Base-by-base conservation (phyloP, 345 rosid species). In the Ricinus communis region DNA sequence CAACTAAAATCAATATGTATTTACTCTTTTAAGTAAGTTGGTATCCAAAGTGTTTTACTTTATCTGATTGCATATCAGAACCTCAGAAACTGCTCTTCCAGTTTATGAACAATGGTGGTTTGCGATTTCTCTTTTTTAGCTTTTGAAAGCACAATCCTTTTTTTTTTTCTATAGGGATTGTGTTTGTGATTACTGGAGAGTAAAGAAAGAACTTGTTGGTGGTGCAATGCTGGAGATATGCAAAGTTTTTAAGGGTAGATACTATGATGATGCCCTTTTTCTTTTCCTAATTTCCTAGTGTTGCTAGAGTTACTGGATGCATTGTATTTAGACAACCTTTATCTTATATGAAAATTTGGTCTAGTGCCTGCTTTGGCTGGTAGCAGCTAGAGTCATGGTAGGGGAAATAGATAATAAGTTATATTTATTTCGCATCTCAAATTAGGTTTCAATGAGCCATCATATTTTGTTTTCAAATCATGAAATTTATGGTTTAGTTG, bases 31-130 rank as follows among this genome's bases (percentile, higher is more conserved):
- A 28, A 28, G 19, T 49, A 6, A 49, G 53, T 58, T 13, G 28
- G 15, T 56, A 45, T 68, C 24, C 55, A 58, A 57, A 40, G 59
- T 65, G 65, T 58, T 40, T 65, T 33, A 56, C 77, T 70, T 70
- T 73, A 40, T 52, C 53, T 36, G 31, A 58, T 57, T 45, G 49
- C 13, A 38, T 18, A 43, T 24, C 21, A 19, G 45, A 43, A 41
- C 31, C 41, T 31, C n/a, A n/a, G n/a, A n/a, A n/a, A n/a, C n/a
- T n/a, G n/a, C n/a, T n/a, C n/a, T n/a, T n/a, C n/a, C n/a, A n/a
- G n/a, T n/a, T n/a, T n/a, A n/a, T n/a, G n/a, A n/a, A n/a, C n/a
- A n/a, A n/a, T n/a, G n/a, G n/a, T n/a, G n/a, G n/a, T n/a, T n/a
- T n/a, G n/a, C n/a, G n/a, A n/a, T n/a, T n/a, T n/a, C n/a, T n/a